A percentile compares a stretch with the other conserved stretches of the same genome.
phyloP scores from a whole-genome alignment of 192 early-diverging fungal genomes.

The Phlyctochytrium planicorne region DNA sequence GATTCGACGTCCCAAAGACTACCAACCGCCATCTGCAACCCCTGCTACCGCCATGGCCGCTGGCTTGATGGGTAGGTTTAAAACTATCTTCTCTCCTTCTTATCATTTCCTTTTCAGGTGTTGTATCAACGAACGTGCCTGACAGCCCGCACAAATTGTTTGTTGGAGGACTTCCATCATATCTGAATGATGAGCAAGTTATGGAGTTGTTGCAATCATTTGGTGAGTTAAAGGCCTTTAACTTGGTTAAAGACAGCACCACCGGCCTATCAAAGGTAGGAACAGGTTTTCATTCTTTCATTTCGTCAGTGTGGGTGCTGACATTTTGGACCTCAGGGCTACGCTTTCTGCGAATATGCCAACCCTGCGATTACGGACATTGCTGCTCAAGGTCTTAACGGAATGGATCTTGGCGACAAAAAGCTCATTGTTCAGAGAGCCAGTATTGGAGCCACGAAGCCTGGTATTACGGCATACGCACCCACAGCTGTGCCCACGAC shows the following conservation, averaged over 20 bases:
- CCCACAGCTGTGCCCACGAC: constrained; percentile 36
- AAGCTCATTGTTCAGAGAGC: constrained; percentile 94
- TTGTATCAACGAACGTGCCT: constrained; percentile 24
- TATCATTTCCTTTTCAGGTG: not conserved
- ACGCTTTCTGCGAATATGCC: constrained; percentile 95
- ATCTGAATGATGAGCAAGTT: constrained; percentile 90
- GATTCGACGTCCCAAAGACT: constrained; percentile 95
- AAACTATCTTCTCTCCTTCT: not conserved
- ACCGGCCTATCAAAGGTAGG: constrained; percentile 73
- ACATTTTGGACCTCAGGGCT: constrained; percentile 59
- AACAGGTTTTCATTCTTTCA: not conserved
- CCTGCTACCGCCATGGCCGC: constrained; percentile 23
- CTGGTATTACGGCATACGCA: constrained; percentile 40
- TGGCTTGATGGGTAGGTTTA: not conserved
- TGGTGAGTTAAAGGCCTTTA: constrained; percentile 90
- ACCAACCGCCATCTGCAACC: constrained; percentile 56
- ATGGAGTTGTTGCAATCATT: constrained; percentile 91
- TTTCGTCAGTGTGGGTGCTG: constrained; percentile 13
- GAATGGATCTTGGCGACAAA: constrained; percentile 92
- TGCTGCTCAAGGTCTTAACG: constrained; percentile 92
- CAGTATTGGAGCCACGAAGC: constrained; percentile 73
- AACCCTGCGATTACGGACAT: constrained; percentile 87
- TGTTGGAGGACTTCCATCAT: constrained; percentile 86
- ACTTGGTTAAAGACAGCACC: constrained; percentile 82
- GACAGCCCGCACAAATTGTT: constrained; percentile 93